Percentiles rank a stretch among this genome's conserved stretches.
Conservation (phyloP, 768 basidiomycete genomes). For the Trametes punicea region DNA sequence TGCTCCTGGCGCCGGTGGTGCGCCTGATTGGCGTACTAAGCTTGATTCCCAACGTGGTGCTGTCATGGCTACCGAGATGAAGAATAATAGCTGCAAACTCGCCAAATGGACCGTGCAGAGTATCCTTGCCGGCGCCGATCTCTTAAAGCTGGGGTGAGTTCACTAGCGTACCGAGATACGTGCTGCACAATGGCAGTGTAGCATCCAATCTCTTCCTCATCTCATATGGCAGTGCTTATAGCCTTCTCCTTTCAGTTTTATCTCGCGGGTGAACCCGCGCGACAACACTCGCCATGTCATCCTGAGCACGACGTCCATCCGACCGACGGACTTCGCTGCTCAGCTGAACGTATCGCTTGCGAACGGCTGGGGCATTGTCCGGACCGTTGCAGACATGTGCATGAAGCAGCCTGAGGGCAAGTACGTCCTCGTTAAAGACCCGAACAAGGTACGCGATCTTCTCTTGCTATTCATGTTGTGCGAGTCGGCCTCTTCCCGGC, state of each 20-base stretch:
- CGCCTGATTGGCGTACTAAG: slow-evolving; percentile 99
- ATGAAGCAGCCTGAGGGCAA: slow-evolving; percentile 98
- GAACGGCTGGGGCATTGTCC: slow-evolving; percentile 98
- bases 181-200: too few relatives aligned
- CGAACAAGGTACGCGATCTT: slow-evolving; percentile 76
- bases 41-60: slow-evolving; percentile 95
- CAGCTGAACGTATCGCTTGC: slow-evolving; percentile 94
- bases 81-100: slow-evolving; percentile 97
- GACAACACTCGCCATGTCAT: slow-evolving; percentile 96
- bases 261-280: slow-evolving; percentile 89
- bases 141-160: slow-evolving; percentile 94
- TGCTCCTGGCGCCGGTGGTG: slow-evolving; percentile 85
- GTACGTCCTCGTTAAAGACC: slow-evolving; percentile 96
- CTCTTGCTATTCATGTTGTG: background rate
- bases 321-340: slow-evolving; percentile 88
- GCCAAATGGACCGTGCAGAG: slow-evolving; percentile 98
- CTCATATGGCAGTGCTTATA: background rate
- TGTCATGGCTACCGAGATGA: slow-evolving; percentile 99
- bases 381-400: slow-evolving; percentile 90
- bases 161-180: background rate
- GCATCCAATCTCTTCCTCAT: background rate
- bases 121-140: slow-evolving; percentile 90
- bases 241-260: slow-evolving; percentile 58
- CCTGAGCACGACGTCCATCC: slow-evolving; percentile 90
- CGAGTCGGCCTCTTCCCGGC: background rate